Evolutionary conservation across 73 alveolate species (phyloP).

Genomic region (Tetrahymena elliotti): DNA sequence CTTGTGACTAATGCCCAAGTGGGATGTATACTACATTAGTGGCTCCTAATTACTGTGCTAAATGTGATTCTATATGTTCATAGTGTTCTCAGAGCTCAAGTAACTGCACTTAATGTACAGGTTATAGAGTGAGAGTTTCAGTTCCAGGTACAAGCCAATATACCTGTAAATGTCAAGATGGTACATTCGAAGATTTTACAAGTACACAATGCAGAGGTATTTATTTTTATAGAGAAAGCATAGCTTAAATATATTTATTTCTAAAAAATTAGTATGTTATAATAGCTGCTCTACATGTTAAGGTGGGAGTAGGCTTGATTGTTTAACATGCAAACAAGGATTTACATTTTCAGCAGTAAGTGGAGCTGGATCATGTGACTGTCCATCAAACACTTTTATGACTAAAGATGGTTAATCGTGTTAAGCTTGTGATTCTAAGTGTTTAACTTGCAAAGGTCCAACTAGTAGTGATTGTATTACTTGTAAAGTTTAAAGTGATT

Average conservation of each 20-base stretch:
- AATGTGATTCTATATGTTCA: not conserved
- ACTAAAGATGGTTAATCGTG: not conserved
- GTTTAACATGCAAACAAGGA: not conserved
- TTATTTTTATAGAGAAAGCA: not conserved
- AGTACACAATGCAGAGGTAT: not conserved
- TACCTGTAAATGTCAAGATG: not conserved
- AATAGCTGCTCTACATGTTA: not conserved
- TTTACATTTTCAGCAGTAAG: not conserved
- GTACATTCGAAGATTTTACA: not conserved
- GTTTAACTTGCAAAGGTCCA: not conserved
- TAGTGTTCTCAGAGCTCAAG: not conserved
- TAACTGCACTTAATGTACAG: not conserved
- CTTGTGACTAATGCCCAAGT: not conserved
- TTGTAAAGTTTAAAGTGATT: not conserved
- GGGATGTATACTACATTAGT: not conserved
- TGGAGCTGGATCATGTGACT: not conserved
- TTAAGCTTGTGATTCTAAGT: not conserved
- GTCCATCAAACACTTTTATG: not conserved
- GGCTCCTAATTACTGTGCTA: not conserved
- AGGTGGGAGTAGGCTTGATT: not conserved
- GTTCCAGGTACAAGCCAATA: not conserved
- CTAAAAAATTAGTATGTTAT: not conserved
- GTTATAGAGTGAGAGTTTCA: not conserved
- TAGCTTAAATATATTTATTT: not conserved
- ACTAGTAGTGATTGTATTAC: not conserved